Evolutionary conservation across 1,139 yeast genomes (phyloP), one percentile per base, ranked within the genome.

Genomic region (Kluyveromyces marxianus): DNA sequence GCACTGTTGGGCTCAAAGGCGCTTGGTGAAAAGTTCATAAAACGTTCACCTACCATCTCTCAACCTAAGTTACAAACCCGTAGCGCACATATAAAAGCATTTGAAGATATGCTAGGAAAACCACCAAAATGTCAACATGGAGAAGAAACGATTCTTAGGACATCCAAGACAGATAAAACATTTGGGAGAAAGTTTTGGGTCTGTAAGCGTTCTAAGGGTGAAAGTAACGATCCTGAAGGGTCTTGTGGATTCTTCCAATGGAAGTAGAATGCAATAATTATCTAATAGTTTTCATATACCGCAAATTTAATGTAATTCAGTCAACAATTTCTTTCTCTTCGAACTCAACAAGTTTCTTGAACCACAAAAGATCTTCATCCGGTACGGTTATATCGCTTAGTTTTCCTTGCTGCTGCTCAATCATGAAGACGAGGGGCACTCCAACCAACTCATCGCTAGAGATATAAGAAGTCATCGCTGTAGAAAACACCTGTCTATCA

Each of bases 101-200:
- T 58, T 4, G 44, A 50, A 31, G 52, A 52, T 25, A 42, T 49
- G 2, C 69, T 67, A 49, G 72, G 72, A 3, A 53, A 60, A 21
- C 67, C 73, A 3, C 86, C 86, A 0, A 30, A 50, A 3, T 81
- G 87, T 57, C 63, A 67, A 21, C 86, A 80, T 55, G 68, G 70
- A 3, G 70, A 72, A 42, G 65, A 68, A 3, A 74, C 83, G 42
- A 65, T 71, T 10, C 53, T 79, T 44, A 70, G 75, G 54, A 75
- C 81, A 0, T 72, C 79, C 1, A 71, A 65, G 50, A 74, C 73
- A 2, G 53, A 59, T 4, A 69, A 62, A 42, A 71, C 68, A 50
- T 77, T 69, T 47, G 85, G 85, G 0, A 71, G 65, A 48, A 76
- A 72, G 54, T 81, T 79, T 53, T 81, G 85, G 86, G 71, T 78